Evolutionary conservation across 768 basidiomycete species (phyloP).

Genomic region (Auricularia sp.): DNA sequence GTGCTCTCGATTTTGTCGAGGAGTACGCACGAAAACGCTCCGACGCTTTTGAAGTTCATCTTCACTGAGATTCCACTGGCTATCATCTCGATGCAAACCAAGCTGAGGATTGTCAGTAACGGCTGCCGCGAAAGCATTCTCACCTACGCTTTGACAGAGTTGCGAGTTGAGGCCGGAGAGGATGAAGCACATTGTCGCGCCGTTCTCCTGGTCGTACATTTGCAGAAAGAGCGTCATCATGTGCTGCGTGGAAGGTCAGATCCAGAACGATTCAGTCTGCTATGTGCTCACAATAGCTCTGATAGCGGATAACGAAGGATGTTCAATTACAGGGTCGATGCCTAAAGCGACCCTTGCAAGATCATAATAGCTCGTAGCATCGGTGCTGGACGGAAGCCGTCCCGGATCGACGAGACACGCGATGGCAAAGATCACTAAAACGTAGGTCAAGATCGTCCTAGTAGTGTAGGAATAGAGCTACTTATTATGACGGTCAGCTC

Average conservation of each 20-base stretch:
- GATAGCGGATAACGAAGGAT: background rate
- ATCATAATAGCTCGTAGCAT: constrained; percentile 63
- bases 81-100: background rate
- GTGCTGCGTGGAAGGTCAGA: background rate
- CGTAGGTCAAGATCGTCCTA: background rate
- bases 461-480: background rate
- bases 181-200: background rate
- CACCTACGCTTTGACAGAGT: background rate
- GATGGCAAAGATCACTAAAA: constrained; percentile 44
- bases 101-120: background rate
- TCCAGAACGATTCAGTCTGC: background rate
- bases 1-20: background rate
- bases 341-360: constrained; percentile 35
- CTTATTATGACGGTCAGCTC: constrained; percentile 52
- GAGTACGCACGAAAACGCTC: background rate
- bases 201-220: background rate
- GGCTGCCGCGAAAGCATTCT: background rate
- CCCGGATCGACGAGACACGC: constrained; percentile 51
- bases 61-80: background rate
- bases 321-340: background rate
- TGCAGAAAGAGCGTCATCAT: background rate
- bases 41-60: background rate
- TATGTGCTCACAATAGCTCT: background rate
- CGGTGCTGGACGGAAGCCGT: constrained; percentile 48
- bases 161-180: background rate